Conservation (phyloP, 2,329 filamentous ascomycete species). For the Leptographium wingfieldii region DNA sequence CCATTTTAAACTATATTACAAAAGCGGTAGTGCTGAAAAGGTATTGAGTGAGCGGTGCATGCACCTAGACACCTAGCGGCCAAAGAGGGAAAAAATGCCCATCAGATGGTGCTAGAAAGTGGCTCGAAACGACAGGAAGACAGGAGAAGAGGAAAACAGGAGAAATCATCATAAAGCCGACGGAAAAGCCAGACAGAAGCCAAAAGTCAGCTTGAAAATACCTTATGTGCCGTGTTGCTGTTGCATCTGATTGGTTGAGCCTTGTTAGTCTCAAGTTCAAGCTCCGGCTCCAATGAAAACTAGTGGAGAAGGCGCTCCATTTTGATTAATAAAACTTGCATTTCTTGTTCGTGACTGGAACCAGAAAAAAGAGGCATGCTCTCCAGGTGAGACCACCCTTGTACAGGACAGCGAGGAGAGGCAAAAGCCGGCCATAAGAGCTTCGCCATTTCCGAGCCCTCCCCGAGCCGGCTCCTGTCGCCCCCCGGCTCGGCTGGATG, state of each 20-base stretch:
- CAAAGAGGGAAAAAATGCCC: neutral
- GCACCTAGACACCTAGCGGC: neutral
- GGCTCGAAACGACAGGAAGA: no score
- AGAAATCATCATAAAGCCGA: neutral
- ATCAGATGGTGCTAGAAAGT: no score
- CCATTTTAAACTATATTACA: neutral
- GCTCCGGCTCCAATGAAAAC: neutral
- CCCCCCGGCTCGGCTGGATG: no score
- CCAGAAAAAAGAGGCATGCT: neutral
- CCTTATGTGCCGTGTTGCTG: neutral
- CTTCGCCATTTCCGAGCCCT: no score
- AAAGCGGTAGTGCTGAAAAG: neutral
- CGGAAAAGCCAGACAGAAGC: neutral
- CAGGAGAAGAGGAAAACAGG: neutral
- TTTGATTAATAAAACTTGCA: neutral
- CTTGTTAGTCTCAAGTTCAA: neutral
- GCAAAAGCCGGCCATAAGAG: no score
- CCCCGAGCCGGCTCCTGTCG: no score
- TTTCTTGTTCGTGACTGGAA: neutral
- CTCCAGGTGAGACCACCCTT: no score
- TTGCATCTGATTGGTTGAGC: neutral
- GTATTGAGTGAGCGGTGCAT: neutral
- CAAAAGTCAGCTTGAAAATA: no score
- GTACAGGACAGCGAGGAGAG: no score
- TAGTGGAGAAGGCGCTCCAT: neutral